A percentile compares a stretch with the other conserved stretches of the same genome.
Conservation (phyloP, 2,329 filamentous ascomycete genomes). For the Colletotrichum godetiae region DNA sequence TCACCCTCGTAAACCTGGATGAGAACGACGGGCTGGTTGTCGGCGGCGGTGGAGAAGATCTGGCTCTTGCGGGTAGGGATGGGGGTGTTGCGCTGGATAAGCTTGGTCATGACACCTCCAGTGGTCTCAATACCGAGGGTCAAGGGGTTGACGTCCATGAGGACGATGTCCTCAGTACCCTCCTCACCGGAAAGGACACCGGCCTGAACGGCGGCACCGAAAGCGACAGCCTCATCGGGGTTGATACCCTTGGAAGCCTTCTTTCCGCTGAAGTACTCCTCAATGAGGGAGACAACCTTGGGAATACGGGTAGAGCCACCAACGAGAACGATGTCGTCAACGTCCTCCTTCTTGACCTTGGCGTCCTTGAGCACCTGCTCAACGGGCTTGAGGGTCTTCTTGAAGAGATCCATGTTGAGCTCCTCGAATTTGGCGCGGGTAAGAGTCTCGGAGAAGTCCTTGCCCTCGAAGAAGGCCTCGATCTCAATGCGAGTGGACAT, state of each 20-base stretch:
- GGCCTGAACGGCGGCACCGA: constrained; percentile 96
- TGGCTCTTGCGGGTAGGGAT: constrained; percentile 97
- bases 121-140: constrained; percentile 98
- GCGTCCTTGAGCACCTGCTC: constrained; percentile 99
- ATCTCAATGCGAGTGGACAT: constrained; percentile 96
- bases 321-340: constrained; percentile 97
- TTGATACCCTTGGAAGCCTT: constrained; percentile 99
- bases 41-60: constrained; percentile 96
- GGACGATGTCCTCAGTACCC: constrained; percentile 82
- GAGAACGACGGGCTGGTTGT: constrained; percentile 95
- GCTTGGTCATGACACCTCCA: constrained; percentile 96
- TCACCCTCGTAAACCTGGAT: constrained; percentile 98
- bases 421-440: constrained; percentile 99
- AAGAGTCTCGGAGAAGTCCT: constrained; percentile 98
- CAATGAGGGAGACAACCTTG: constrained; percentile 89
- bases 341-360: constrained; percentile 94
- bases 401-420: constrained; percentile 98
- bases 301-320: constrained; percentile 99
- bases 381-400: constrained; percentile 98
- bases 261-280: constrained; percentile 96
- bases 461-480: constrained; percentile 94
- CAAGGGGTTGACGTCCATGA: constrained; percentile 97
- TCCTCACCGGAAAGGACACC: constrained; percentile 93
- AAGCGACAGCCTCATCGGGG: constrained; percentile 98
- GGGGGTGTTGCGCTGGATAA: constrained; percentile 93